A percentile compares a stretch with the other conserved stretches of the same genome.
Conservation (phyloP, 441 rosid genomes). For the Euphorbia schlechtendalii region DNA sequence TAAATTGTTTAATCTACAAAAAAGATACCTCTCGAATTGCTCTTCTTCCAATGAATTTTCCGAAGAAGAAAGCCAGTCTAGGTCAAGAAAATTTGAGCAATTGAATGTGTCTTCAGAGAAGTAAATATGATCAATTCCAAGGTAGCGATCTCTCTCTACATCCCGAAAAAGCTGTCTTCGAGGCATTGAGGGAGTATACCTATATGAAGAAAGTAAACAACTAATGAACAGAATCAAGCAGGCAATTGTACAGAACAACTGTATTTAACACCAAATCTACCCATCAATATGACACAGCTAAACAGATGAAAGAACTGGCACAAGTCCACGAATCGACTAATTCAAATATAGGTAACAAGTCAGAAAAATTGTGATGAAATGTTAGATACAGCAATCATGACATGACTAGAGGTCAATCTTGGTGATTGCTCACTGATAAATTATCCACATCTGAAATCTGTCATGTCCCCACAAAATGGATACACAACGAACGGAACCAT, state of each 20-base stretch:
- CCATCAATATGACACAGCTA: neutral
- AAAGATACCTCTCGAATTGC: slow-evolving; percentile 61
- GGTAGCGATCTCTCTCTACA: slow-evolving; percentile 41
- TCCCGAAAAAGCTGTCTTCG: slow-evolving; percentile 63
- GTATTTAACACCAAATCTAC: neutral
- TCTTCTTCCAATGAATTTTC: slow-evolving; percentile 73
- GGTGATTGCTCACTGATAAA: neutral
- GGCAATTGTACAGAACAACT: neutral
- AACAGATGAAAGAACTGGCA: slow-evolving; percentile 2
- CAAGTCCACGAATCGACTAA: slow-evolving; percentile 2
- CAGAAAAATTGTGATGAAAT: neutral
- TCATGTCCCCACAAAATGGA: neutral
- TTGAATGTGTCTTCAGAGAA: slow-evolving; percentile 50
- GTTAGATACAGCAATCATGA: neutral
- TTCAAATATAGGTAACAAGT: neutral
- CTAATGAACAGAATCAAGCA: slow-evolving; percentile 14
- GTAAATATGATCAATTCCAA: slow-evolving; percentile 42
- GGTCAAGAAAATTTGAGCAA: slow-evolving; percentile 77
- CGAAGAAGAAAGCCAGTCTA: slow-evolving; percentile 82
- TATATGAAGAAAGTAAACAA: slow-evolving; percentile 16
- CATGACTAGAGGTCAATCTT: neutral
- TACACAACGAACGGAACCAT: neutral
- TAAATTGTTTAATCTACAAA: too few relatives aligned
- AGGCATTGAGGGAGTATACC: slow-evolving; percentile 67
- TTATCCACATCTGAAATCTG: neutral